phyloP scores from a whole-genome alignment of 2,329 filamentous ascomycete genomes.

The Alternaria hordeiaustralica region DNA sequence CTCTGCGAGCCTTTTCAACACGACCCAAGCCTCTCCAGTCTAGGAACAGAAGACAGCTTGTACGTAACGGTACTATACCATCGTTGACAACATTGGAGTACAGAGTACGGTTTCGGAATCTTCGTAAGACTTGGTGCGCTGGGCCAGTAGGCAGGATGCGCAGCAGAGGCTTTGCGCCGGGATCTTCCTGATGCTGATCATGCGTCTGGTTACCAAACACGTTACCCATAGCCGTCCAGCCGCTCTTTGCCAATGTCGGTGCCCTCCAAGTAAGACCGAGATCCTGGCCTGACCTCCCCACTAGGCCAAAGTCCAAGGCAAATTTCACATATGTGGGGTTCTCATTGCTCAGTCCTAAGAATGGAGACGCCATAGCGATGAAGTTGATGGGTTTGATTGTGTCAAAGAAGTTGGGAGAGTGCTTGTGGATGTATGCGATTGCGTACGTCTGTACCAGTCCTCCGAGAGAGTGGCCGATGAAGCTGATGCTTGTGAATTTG shows the following conservation, averaged over 20 bases:
- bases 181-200: slow-evolving; percentile 65
- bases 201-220: slow-evolving; percentile 71
- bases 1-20: slow-evolving; percentile 91
- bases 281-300: slow-evolving; percentile 95
- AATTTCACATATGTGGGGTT: slow-evolving; percentile 98
- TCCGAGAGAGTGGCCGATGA: slow-evolving; percentile 89
- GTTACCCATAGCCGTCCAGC: slow-evolving; percentile 86
- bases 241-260: slow-evolving; percentile 81
- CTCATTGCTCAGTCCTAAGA: slow-evolving; percentile 92
- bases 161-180: slow-evolving; percentile 85
- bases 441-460: slow-evolving; percentile 92
- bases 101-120: slow-evolving; percentile 87
- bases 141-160: slow-evolving; percentile 90
- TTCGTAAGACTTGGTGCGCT: slow-evolving; percentile 83
- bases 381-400: slow-evolving; percentile 89
- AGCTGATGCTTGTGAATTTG: slow-evolving; percentile 91
- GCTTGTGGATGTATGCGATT: slow-evolving; percentile 94
- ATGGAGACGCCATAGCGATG: slow-evolving; percentile 83
- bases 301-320: slow-evolving; percentile 91
- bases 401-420: slow-evolving; percentile 89
- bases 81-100: slow-evolving; percentile 99
- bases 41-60: slow-evolving; percentile 93
- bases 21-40: slow-evolving; percentile 94
- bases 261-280: slow-evolving; percentile 93
- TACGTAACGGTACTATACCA: slow-evolving; percentile 92